Percentiles rank a stretch among this genome's conserved stretches.
Conservation (phyloP, 2,329 filamentous ascomycete species). For the Neofusicoccum laricinum region DNA sequence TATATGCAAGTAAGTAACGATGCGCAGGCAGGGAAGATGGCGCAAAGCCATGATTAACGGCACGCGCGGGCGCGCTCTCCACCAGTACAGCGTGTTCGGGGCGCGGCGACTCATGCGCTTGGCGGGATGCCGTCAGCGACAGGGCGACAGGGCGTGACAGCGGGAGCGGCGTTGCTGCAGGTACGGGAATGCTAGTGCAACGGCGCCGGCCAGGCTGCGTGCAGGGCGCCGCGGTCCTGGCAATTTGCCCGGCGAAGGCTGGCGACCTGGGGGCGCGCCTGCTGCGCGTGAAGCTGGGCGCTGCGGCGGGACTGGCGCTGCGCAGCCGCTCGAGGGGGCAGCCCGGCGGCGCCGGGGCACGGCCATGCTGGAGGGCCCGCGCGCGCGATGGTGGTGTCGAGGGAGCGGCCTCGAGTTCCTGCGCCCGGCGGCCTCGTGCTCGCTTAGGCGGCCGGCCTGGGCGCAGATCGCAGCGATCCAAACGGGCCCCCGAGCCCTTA, state of each 20-base stretch:
- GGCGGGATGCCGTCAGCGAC: constrained; percentile 5
- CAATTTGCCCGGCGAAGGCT: background rate
- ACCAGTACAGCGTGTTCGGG: constrained; percentile 9
- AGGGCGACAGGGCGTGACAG: background rate
- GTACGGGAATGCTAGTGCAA: constrained; percentile 11
- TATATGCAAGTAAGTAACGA: constrained; percentile 15
- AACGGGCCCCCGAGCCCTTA: background rate
- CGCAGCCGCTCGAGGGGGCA: background rate
- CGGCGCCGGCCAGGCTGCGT: background rate
- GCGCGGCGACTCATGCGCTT: background rate
- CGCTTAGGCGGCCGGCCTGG: constrained; percentile 2
- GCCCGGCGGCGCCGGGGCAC: background rate
- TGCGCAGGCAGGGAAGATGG: constrained; percentile 14
- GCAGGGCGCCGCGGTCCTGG: background rate
- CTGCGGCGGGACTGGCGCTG: background rate
- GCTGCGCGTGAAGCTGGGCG: no score
- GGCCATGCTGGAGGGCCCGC: background rate
- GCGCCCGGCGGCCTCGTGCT: background rate
- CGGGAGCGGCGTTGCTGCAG: constrained; percentile 9
- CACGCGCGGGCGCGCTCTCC: constrained; percentile 3
- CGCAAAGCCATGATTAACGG: constrained; percentile 12
- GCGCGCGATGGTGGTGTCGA: background rate
- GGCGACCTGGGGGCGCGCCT: no score
- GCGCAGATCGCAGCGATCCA: constrained; percentile 11
- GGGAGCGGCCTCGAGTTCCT: no score